A percentile compares a stretch with the other conserved stretches of the same genome.
Evolutionary conservation across 1,139 yeast species (phyloP).

Genomic region (Arxiozyma slooffiae): DNA sequence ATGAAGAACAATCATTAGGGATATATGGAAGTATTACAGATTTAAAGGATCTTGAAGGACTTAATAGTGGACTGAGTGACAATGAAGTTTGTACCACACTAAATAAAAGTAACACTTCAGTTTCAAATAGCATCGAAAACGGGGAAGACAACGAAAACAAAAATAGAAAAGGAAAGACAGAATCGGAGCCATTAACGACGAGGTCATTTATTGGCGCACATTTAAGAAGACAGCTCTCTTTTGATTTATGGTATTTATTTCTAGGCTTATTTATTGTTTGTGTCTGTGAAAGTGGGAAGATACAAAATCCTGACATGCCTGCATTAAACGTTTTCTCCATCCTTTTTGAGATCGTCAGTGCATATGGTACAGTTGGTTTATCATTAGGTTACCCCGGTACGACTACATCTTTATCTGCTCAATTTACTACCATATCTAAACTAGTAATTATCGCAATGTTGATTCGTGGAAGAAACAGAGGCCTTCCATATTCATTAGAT

Average conservation of each 20-base stretch:
- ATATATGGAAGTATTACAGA: conserved; percentile 33
- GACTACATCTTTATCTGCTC: conserved; percentile 61
- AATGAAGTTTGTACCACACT: neutral
- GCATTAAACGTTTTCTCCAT: conserved; percentile 60
- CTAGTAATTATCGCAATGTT: conserved; percentile 78
- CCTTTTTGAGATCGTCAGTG: conserved; percentile 85
- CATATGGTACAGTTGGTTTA: conserved; percentile 91
- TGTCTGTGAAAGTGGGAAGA: conserved; percentile 64
- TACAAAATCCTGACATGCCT: conserved; percentile 37
- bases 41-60: conserved; percentile 10
- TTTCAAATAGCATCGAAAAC: neutral
- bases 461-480: conserved; percentile 54
- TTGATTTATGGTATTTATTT: conserved; percentile 88
- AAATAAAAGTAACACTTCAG: neutral
- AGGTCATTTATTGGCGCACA: conserved; percentile 71
- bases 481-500: conserved; percentile 84
- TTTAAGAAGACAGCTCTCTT: conserved; percentile 80
- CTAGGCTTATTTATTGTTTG: conserved; percentile 78
- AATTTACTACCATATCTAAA: conserved; percentile 65
- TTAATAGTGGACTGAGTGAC: neutral
- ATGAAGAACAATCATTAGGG: conserved; percentile 94
- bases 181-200: conserved; percentile 17
- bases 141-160: neutral
- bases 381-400: conserved; percentile 69
- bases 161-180: neutral